Conservation (phyloP, 257 asterid genomes). For the Lavandula angustifolia region DNA sequence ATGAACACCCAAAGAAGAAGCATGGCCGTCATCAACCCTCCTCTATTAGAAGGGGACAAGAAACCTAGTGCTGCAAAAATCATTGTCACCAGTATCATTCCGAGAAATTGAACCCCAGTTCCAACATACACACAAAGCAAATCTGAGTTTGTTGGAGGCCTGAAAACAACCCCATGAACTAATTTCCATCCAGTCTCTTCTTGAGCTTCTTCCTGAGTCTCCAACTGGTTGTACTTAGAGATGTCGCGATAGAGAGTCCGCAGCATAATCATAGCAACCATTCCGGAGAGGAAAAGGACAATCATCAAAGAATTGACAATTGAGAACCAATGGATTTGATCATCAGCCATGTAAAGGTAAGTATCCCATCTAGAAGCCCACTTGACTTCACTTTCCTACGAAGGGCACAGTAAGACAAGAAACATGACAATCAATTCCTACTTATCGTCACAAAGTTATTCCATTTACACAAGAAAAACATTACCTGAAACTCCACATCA, state of each 20-base stretch:
- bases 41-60: slow-evolving; percentile 90
- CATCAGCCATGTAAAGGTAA: slow-evolving; percentile 87
- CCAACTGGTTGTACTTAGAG: slow-evolving; percentile 84
- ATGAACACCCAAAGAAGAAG: slow-evolving; percentile 90
- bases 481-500: slow-evolving; percentile 89
- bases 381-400: slow-evolving; percentile 83
- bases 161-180: slow-evolving; percentile 88
- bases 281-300: slow-evolving; percentile 88
- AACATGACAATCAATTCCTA: slow-evolving; percentile 24
- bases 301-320: slow-evolving; percentile 86
- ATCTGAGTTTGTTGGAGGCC: slow-evolving; percentile 83
- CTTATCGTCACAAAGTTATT: background rate
- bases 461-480: slow-evolving; percentile 14
- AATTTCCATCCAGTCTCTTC: slow-evolving; percentile 97
- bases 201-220: slow-evolving; percentile 94
- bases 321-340: slow-evolving; percentile 94
- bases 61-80: slow-evolving; percentile 82
- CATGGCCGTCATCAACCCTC: slow-evolving; percentile 92
- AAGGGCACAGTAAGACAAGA: slow-evolving; percentile 18
- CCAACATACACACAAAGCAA: slow-evolving; percentile 80
- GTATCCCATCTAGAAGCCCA: slow-evolving; percentile 99
- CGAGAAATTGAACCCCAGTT: slow-evolving; percentile 86
- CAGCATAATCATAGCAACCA: slow-evolving; percentile 97
- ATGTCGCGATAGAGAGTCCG: slow-evolving; percentile 90
- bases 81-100: slow-evolving; percentile 83